These are phyloP conservation scores for Tylopilus intermedius DNA, from an alignment of 768 basidiomycete genomes.

Conservation along the genomic window DNA sequence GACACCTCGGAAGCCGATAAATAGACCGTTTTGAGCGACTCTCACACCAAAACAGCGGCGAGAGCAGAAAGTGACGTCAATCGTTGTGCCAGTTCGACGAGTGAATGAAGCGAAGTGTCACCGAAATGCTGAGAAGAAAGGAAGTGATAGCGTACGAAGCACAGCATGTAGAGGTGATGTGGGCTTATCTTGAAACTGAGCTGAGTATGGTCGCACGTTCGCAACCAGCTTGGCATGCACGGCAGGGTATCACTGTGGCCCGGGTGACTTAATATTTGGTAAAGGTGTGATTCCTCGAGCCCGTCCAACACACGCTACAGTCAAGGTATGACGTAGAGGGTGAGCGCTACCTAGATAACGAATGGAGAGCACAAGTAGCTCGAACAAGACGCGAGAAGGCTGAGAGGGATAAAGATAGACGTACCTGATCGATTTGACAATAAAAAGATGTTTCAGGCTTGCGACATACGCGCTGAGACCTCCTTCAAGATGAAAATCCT, in stretches of 20 bases:
- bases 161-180: not conserved
- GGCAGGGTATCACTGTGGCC: too few relatives aligned
- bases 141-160: not conserved
- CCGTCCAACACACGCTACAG: not conserved
- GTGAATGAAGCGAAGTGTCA: not conserved
- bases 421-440: not conserved
- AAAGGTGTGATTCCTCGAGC: not conserved
- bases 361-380: constrained; percentile 11
- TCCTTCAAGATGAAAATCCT: not conserved
- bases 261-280: not conserved
- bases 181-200: not conserved
- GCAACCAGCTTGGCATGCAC: not conserved
- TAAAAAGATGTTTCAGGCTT: constrained; percentile 1
- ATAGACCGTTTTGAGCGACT: not conserved
- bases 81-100: not conserved
- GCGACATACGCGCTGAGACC: not conserved
- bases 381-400: not conserved
- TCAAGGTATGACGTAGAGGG: constrained; percentile 6
- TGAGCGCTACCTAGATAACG: not conserved
- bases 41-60: not conserved
- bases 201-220: not conserved
- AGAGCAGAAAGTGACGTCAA: not conserved
- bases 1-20: too few relatives aligned
- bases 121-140: not conserved
- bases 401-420: constrained; percentile 1